phyloP scores from a whole-genome alignment of 2,329 filamentous ascomycete genomes.

The Colletotrichum sansevieriae region DNA sequence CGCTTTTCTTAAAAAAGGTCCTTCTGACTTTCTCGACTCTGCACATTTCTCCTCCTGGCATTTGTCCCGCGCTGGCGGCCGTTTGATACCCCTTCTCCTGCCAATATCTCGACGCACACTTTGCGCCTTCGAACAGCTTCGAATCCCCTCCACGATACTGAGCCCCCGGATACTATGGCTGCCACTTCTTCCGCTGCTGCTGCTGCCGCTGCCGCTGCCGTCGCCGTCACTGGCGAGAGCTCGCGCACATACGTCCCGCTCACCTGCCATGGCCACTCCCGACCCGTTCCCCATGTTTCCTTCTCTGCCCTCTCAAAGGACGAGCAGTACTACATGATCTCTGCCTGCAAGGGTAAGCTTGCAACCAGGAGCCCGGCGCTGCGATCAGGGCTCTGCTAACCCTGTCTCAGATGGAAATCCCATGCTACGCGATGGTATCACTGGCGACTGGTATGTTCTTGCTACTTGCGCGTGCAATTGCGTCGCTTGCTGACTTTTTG shows the following conservation, averaged over 20 bases:
- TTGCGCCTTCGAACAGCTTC: constrained; percentile 22
- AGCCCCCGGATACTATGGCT: constrained; percentile 28
- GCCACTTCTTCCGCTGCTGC: not conserved
- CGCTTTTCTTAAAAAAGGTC: constrained; percentile 18
- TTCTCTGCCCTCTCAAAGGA: constrained; percentile 89
- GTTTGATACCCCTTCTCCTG: constrained; percentile 35
- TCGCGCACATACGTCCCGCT: constrained; percentile 80
- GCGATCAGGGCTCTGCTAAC: constrained; percentile 44
- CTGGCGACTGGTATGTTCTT: constrained; percentile 83
- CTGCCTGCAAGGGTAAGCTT: constrained; percentile 84
- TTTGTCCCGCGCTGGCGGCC: not conserved
- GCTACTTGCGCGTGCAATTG: not conserved
- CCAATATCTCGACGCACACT: constrained; percentile 14
- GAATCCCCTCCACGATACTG: not conserved
- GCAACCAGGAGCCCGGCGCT: constrained; percentile 16
- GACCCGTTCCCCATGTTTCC: constrained; percentile 90
- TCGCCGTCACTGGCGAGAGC: constrained; percentile 18
- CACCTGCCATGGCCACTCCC: constrained; percentile 94
- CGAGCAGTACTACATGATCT: constrained; percentile 91
- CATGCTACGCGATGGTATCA: constrained; percentile 96
- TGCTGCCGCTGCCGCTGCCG: not conserved
- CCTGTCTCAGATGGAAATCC: constrained; percentile 85
- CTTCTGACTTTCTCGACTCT: not conserved
- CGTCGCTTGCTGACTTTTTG: constrained; percentile 54
- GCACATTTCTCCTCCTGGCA: not conserved